These are phyloP conservation scores for Blechomonas ayalai DNA, from an alignment of 208 protist species.

Conservation along the genomic window DNA sequence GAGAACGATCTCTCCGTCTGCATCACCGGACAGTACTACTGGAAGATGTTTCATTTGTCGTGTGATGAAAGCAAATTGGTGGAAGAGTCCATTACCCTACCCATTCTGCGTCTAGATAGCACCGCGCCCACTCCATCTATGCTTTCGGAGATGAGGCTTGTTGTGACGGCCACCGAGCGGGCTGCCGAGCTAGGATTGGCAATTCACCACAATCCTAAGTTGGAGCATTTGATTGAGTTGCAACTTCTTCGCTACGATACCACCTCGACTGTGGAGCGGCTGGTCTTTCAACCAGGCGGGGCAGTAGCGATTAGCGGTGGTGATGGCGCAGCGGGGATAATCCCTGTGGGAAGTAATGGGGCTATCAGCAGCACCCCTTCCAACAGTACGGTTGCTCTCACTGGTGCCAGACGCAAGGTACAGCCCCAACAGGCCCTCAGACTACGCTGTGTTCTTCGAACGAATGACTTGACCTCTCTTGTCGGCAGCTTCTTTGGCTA, in stretches of 20 bases:
- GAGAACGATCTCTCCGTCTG: constrained; percentile 84
- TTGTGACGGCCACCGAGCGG: constrained; percentile 49
- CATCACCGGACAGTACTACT: constrained; percentile 76
- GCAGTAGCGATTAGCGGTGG: background rate
- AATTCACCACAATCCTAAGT: constrained; percentile 46
- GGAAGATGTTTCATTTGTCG: constrained; percentile 70
- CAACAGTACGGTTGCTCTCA: background rate
- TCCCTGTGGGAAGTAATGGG: background rate
- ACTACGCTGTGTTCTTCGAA: constrained; percentile 54
- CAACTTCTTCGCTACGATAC: constrained; percentile 75
- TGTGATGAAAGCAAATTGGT: constrained; percentile 35
- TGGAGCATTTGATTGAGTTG: constrained; percentile 64
- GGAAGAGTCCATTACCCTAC: constrained; percentile 50
- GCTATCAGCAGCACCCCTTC: background rate
- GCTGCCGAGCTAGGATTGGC: constrained; percentile 39
- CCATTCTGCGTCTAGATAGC: constrained; percentile 35
- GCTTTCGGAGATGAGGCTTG: constrained; percentile 59
- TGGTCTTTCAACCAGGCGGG: constrained; percentile 43
- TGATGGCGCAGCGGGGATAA: background rate
- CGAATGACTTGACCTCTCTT: constrained; percentile 36
- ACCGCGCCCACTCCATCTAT: constrained; percentile 19
- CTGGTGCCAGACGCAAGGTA: background rate
- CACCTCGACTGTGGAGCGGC: constrained; percentile 24
- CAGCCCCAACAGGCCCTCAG: constrained; percentile 23
- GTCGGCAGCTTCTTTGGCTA: constrained; percentile 50